Conservation (phyloP, 768 basidiomycete genomes). For the Suillus discolor region DNA sequence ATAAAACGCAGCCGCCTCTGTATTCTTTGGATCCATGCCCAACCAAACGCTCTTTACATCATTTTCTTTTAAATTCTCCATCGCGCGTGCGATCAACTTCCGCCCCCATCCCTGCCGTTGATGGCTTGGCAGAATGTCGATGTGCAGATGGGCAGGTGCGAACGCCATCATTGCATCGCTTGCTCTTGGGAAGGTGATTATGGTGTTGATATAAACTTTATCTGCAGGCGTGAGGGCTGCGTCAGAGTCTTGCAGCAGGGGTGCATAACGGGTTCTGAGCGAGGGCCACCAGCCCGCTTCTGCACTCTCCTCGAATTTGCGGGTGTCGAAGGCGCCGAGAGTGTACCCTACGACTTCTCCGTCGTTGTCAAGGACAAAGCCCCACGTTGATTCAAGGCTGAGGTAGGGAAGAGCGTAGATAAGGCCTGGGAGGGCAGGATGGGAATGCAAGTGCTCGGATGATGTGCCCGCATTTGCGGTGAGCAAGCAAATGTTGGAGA, state of each 20-base stretch:
- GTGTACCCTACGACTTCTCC: slow-evolving; percentile 67
- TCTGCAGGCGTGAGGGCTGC: slow-evolving; percentile 24
- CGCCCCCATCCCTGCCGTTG: slow-evolving; percentile 75
- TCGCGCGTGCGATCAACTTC: slow-evolving; percentile 56
- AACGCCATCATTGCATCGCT: slow-evolving; percentile 59
- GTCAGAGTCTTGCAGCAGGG: slow-evolving; percentile 13
- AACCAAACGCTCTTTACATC: slow-evolving; percentile 61
- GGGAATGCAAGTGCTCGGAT: slow-evolving; percentile 62
- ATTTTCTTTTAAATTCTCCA: slow-evolving; percentile 53
- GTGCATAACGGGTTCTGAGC: slow-evolving; percentile 57
- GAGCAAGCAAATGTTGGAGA: slow-evolving; percentile 74
- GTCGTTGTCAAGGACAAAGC: slow-evolving; percentile 70
- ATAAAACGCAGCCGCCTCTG: slow-evolving; percentile 63
- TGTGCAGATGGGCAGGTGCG: slow-evolving; percentile 76
- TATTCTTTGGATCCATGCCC: slow-evolving; percentile 67
- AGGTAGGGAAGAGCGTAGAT: slow-evolving; percentile 79
- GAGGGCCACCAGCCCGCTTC: slow-evolving; percentile 66
- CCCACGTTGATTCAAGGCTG: slow-evolving; percentile 61
- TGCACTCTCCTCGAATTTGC: slow-evolving; percentile 59
- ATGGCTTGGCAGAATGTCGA: slow-evolving; percentile 67
- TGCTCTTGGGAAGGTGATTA: slow-evolving; percentile 42
- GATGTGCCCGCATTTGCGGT: slow-evolving; percentile 73
- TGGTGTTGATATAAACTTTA: slow-evolving; percentile 33
- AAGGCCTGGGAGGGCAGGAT: slow-evolving; percentile 66
- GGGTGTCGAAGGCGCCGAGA: slow-evolving; percentile 68